Evolutionary conservation across 495 filamentous ascomycete species (phyloP).

Genomic region (Apiosordaria backusii): DNA sequence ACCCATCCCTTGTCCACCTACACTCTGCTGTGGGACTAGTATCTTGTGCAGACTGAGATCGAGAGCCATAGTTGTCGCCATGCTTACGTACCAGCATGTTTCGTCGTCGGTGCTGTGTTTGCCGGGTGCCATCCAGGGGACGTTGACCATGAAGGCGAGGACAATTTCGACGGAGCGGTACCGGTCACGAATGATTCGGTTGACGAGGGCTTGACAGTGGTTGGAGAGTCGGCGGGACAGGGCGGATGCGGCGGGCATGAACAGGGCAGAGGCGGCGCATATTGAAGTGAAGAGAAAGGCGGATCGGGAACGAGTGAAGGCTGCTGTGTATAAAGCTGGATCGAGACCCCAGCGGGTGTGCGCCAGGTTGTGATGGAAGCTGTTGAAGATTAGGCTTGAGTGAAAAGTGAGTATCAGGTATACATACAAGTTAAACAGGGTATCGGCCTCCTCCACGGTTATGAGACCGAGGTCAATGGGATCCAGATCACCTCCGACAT

Average conservation of each 20-base stretch:
- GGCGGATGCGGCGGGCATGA: constrained; percentile 58
- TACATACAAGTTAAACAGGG: constrained; percentile 61
- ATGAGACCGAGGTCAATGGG: constrained; percentile 65
- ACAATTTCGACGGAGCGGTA: constrained; percentile 69
- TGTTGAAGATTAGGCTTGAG: constrained; percentile 24
- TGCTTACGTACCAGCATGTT: constrained; percentile 66
- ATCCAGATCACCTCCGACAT: constrained; percentile 60
- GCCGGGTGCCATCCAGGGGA: constrained; percentile 72
- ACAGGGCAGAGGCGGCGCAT: constrained; percentile 60
- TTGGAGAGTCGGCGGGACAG: constrained; percentile 59
- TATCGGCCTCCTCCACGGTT: constrained; percentile 57
- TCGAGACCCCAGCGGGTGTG: constrained; percentile 75
- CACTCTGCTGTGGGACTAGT: constrained; percentile 52
- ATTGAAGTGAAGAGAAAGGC: constrained; percentile 71
- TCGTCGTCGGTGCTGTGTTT: constrained; percentile 66
- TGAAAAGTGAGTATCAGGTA: neutral
- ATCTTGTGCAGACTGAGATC: constrained; percentile 69
- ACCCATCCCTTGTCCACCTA: constrained; percentile 30
- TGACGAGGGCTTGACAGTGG: constrained; percentile 61
- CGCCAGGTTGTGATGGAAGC: constrained; percentile 66
- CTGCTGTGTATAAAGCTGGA: constrained; percentile 57
- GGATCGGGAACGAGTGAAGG: constrained; percentile 62
- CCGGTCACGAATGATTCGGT: constrained; percentile 55
- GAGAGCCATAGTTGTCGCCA: constrained; percentile 64
- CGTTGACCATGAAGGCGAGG: constrained; percentile 71